Evolutionary conservation across 371 early-diverging fungal genomes (phyloP), one percentile per base, ranked within the genome.

Genomic region (Lichtheimia corymbifera): DNA sequence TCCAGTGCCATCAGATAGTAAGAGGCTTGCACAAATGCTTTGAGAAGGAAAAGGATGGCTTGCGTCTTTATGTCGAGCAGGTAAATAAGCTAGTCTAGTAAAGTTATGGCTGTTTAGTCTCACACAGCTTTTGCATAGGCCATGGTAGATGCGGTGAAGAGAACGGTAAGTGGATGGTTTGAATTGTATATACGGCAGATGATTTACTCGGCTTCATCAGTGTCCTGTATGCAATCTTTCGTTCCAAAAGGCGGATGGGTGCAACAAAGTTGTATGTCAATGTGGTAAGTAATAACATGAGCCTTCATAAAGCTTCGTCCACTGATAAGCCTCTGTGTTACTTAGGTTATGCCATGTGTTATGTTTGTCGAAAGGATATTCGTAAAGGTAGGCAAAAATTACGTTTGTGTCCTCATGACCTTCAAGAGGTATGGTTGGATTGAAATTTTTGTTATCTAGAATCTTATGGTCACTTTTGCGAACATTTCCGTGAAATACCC

Each of bases 211-310:
- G n/a, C 30, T 53, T 20, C 42, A 44, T n/a, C 69, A 88, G 88
- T 89, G 89, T 63, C 87, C 87, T 1, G 57, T 65, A 13, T 88
- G 89, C 60, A 72, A 69, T 24, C 58, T 87, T 7, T 82, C 84
- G 6, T 89, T 85, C 65, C 81, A 80, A 58, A 87, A 87, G 58
- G 65, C 74, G 30, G 81, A 80, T 68, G 89, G 89, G 1, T 89
- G 89, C 63, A 89, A 89, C 72, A 89, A 89, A 64, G 85, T 89
- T 73, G 75, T 75, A 14, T 88, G 89, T 50, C 75, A 79, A 27
- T 83, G 82, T 68, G 86, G 86, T 73, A 66, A 58, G 68, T 50
- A 28, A 22, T 50, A 28, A 22, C 15, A n/a, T 17, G 24, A 20
- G 53, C 4, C 0, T 18, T 28, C 17, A 18, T 13, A 40, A 2